Conservation (phyloP, 176 grass and related monocot genomes). For the Eremochloa ophiuroides region DNA sequence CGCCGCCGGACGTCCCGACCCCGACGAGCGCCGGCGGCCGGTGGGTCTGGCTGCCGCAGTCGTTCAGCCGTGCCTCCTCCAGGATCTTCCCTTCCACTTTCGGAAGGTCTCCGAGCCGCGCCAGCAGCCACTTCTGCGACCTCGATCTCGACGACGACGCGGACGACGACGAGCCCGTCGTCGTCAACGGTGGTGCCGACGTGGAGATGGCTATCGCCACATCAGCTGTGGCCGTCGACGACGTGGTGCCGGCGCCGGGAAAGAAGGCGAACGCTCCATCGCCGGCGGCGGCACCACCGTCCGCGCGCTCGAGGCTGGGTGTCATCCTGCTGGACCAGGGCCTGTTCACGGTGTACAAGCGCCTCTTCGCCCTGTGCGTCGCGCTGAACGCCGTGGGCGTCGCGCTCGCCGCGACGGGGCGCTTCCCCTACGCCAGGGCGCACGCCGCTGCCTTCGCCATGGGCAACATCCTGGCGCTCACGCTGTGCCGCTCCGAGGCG, state of each 20-base stretch:
- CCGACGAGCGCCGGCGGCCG: constrained; percentile 25
- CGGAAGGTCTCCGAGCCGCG: constrained; percentile 10
- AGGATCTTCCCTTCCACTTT: constrained; percentile 9
- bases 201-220: constrained; percentile 25
- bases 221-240: not conserved
- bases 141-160: constrained; percentile 20
- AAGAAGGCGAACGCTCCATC: not conserved
- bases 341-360: constrained; percentile 81
- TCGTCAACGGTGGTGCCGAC: not conserved
- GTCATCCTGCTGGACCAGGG: constrained; percentile 65
- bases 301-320: constrained; percentile 34
- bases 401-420: constrained; percentile 28
- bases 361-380: constrained; percentile 47
- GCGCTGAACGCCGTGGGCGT: constrained; percentile 32
- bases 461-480: constrained; percentile 67
- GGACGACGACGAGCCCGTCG: not conserved
- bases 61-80: constrained; percentile 3
- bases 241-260: not conserved
- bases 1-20: constrained; percentile 1
- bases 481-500: constrained; percentile 67
- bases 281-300: not conserved
- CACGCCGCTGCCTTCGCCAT: constrained; percentile 56
- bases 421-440: constrained; percentile 44
- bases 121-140: constrained; percentile 75
- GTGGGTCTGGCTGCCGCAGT: constrained; percentile 38